A percentile compares a stretch with the other conserved stretches of the same genome.
phyloP scores from a whole-genome alignment of 2,329 filamentous ascomycete genomes.

The Pseudocercospora macadamiae region DNA sequence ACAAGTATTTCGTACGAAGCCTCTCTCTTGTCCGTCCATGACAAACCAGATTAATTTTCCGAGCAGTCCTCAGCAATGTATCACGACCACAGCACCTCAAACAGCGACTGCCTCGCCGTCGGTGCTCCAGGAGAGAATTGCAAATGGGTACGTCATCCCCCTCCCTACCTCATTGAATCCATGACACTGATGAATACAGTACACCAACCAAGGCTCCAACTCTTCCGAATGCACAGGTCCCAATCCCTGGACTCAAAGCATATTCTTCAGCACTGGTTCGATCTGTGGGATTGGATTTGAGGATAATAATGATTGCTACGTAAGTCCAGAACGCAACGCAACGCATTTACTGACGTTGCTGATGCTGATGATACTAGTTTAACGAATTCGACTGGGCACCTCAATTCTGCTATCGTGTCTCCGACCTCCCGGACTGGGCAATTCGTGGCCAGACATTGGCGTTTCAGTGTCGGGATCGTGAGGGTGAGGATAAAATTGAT shows the following conservation, averaged over 20 bases:
- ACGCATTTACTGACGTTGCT: background rate
- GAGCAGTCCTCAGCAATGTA: background rate
- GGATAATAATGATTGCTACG: background rate
- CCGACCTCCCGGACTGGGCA: background rate
- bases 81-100: background rate
- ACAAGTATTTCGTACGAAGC: background rate
- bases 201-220: background rate
- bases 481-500: background rate
- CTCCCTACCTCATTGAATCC: background rate
- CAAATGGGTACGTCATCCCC: background rate
- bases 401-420: background rate
- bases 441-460: background rate
- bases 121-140: constrained; percentile 1
- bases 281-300: background rate
- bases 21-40: too few species aligned
- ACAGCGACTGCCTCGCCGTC: constrained; percentile 4
- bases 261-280: background rate
- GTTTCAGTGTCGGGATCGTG: constrained; percentile 1
- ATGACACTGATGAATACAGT: too few species aligned
- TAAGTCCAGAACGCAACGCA: background rate
- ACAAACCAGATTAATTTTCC: too few species aligned
- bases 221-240: background rate
- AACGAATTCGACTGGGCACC: background rate
- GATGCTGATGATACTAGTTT: background rate
- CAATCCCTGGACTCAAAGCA: background rate